Conservation (phyloP, 495 filamentous ascomycete species). For the Hapsidospora chrysogenum region DNA sequence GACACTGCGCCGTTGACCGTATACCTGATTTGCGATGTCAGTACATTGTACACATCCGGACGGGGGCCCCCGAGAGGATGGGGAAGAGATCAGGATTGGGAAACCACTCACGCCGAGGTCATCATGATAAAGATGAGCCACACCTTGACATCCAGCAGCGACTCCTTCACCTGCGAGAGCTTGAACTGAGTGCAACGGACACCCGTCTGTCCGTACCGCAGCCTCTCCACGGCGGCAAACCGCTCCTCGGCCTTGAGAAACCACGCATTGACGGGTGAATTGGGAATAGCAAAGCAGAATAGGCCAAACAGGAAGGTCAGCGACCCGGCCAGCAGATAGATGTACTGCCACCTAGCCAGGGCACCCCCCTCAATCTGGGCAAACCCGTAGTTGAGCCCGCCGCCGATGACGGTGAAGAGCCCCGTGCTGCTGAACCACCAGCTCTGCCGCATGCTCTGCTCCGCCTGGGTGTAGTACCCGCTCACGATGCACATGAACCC, state of each 20-base stretch:
- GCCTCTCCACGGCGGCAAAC: conserved; percentile 35
- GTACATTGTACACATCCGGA: no score
- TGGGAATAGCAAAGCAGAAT: conserved; percentile 42
- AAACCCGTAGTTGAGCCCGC: conserved; percentile 53
- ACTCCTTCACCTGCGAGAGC: conserved; percentile 38
- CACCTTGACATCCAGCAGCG: conserved; percentile 39
- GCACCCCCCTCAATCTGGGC: conserved; percentile 40
- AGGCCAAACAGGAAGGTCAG: conserved; percentile 49
- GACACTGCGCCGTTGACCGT: conserved; percentile 61
- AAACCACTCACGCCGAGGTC: conserved; percentile 29
- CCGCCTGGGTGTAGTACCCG: conserved; percentile 49
- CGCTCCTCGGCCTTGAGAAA: conserved; percentile 35
- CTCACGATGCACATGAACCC: conserved; percentile 50
- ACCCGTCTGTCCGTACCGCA: conserved; percentile 42
- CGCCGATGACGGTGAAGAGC: conserved; percentile 50
- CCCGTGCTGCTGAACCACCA: conserved; percentile 57
- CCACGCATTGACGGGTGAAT: conserved; percentile 38
- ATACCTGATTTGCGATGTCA: conserved; percentile 20
- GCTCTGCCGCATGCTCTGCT: conserved; percentile 47
- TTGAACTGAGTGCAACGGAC: conserved; percentile 45
- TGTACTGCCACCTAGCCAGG: conserved; percentile 48
- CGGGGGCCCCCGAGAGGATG: conserved; percentile 1
- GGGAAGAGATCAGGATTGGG: conserved; percentile 14
- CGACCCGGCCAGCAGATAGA: conserved; percentile 47
- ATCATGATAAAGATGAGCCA: conserved; percentile 47